Conservation (phyloP, 345 rosid genomes). For the Triadica sebifera region DNA sequence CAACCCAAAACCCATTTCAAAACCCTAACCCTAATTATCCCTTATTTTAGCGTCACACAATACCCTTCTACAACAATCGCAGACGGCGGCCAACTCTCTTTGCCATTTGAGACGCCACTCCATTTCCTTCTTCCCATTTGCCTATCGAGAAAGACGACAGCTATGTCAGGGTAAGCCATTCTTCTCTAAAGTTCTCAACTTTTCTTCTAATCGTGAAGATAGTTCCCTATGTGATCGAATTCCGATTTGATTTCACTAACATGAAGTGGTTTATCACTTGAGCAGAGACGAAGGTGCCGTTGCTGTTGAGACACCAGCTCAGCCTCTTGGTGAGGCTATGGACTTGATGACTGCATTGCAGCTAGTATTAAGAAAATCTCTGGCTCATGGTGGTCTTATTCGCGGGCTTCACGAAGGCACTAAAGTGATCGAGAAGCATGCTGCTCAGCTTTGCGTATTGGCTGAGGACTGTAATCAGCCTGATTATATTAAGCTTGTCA, state of each 20-base stretch:
- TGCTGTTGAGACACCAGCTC: conserved; percentile 19
- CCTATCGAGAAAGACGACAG: background rate
- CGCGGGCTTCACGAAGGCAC: conserved; percentile 80
- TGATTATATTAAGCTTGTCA: conserved; percentile 73
- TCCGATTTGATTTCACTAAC: background rate
- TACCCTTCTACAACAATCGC: background rate
- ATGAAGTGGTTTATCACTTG: background rate
- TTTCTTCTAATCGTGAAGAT: background rate
- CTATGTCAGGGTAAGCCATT: conserved; percentile 9
- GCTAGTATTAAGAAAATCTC: conserved; percentile 25
- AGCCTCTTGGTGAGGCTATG: conserved; percentile 32
- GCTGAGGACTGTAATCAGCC: conserved; percentile 91
- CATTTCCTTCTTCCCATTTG: background rate
- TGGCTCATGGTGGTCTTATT: conserved; percentile 46
- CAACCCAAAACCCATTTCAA: no score
- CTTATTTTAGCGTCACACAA: background rate
- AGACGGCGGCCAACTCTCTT: background rate
- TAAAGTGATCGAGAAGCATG: conserved; percentile 76
- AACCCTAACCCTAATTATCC: conserved; percentile 1
- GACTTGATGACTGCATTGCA: conserved; percentile 32
- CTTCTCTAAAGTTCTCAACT: background rate
- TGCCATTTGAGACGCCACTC: background rate
- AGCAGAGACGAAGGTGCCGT: conserved; percentile 27
- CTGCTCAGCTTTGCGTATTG: conserved; percentile 65
- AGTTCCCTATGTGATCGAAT: no score